phyloP scores from a whole-genome alignment of 2,329 filamentous ascomycete species.

The Stagonosporopsis rhizophila region DNA sequence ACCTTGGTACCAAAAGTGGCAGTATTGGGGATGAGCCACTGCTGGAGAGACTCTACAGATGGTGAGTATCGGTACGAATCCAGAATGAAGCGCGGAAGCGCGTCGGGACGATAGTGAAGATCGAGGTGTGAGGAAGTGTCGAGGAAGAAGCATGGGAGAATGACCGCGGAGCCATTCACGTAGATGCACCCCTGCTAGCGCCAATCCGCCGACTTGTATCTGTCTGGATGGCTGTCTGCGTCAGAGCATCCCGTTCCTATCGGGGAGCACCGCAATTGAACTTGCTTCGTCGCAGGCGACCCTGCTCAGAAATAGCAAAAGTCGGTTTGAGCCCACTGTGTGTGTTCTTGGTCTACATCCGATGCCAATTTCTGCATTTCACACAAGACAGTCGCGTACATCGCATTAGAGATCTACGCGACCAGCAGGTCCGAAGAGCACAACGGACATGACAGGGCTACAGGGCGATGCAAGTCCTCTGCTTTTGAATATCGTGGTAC shows the following conservation, averaged over 20 bases:
- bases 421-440: not conserved
- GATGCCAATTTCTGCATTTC: not conserved
- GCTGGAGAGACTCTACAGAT: constrained; percentile 28
- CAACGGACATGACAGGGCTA: not conserved
- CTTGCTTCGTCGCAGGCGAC: constrained; percentile 7
- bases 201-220: constrained; percentile 5
- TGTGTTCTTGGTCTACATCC: not conserved
- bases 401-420: not conserved
- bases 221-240: constrained; percentile 3
- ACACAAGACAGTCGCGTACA: constrained; percentile 5
- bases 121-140: constrained; percentile 34
- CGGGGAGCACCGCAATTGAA: constrained; percentile 9
- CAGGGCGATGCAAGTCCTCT: not conserved
- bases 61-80: constrained; percentile 19
- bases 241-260: constrained; percentile 5
- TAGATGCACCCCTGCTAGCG: constrained; percentile 8
- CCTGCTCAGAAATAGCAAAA: not conserved
- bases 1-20: constrained; percentile 26
- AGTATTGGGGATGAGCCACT: constrained; percentile 13
- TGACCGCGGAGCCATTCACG: constrained; percentile 32
- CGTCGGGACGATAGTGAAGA: constrained; percentile 27
- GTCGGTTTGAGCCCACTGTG: not conserved
- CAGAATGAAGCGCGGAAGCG: constrained; percentile 19
- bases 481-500: not conserved
- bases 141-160: constrained; percentile 27